Base-by-base conservation (phyloP, 257 asterid species). In the Solanum tarijense region DNA sequence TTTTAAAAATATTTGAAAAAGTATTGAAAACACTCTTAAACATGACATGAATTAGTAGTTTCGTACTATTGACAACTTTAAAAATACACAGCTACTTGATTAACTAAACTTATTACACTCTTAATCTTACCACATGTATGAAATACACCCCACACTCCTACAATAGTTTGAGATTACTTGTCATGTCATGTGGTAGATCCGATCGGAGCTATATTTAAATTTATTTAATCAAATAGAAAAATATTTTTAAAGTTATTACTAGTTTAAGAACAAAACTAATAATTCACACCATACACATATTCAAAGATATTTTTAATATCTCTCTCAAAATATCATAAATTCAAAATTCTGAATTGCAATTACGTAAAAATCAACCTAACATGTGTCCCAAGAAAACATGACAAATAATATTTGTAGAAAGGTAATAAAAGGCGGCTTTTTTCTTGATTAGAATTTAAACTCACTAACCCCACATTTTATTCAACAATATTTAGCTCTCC, bases 391-490 rank as follows among this genome's bases (percentile, higher is more conserved):
- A 29, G 27, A 88, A 58, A 89, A 78, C 48, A 13, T 55, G 90
- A 88, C 89, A 78, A 52, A 79, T 36, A 18, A 76, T 13, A 8
- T 27, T n/a, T 10, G 9, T 25, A 60, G 89, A 32, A 71, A 74
- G 88, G 95, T 91, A 93, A 91, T 89, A 91, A 87, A 91, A 86
- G 92, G 92, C 93, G 94, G 94, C 94, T 89, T 92, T 89, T 89
- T 58, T 38, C 7, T 66, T 20, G 8, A 41, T 35, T 27, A 82
- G 46, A 46, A 78, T 27, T 27, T 86, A 52, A 75, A 84, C 69
- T 84, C 60, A 25, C 6, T 36, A 25, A 10, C 83, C 48, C 21
- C 74, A 32, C 62, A 6, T 6, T 39, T 58, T 12, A 11, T 72
- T 89, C 90, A 90, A 86, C 65, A 84, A 69, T 72, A 89, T 88